Evolutionary conservation across 2,329 filamentous ascomycete genomes (phyloP).

Genomic region (Metarhizium sp.): DNA sequence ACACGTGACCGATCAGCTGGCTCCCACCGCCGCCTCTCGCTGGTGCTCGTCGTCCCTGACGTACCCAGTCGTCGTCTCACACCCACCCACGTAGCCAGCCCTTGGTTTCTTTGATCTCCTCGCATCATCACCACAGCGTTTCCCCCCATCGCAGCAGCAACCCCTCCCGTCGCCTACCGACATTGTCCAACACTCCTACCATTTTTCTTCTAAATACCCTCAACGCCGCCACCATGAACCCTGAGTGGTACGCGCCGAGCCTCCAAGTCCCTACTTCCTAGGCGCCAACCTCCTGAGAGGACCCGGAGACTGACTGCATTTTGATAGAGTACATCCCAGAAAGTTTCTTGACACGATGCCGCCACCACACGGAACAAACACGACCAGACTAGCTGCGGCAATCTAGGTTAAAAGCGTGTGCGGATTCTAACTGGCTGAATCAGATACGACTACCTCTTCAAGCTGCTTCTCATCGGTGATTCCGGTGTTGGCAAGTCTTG

Average conservation of each 20-base stretch:
- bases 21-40: conserved; percentile 10
- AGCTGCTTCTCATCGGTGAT: conserved; percentile 99
- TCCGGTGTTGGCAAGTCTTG: conserved; percentile 99
- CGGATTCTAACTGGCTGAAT: conserved; percentile 14
- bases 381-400: background rate
- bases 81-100: conserved; percentile 5
- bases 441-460: conserved; percentile 99
- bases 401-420: background rate
- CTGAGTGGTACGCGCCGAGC: conserved; percentile 67
- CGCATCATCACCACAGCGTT: conserved; percentile 16
- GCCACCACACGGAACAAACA: background rate
- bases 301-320: conserved; percentile 1
- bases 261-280: conserved; percentile 14
- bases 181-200: background rate
- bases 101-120: conserved; percentile 15
- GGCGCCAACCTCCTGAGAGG: conserved; percentile 21
- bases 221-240: conserved; percentile 63
- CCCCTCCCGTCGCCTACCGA: background rate
- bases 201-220: conserved; percentile 2
- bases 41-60: conserved; percentile 22
- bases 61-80: conserved; percentile 18
- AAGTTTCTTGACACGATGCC: too few relatives aligned
- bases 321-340: conserved; percentile 1
- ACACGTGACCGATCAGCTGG: conserved; percentile 20
- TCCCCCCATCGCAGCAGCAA: conserved; percentile 11